Conservation (phyloP, 345 rosid species). For the Eucalyptus caleyi region DNA sequence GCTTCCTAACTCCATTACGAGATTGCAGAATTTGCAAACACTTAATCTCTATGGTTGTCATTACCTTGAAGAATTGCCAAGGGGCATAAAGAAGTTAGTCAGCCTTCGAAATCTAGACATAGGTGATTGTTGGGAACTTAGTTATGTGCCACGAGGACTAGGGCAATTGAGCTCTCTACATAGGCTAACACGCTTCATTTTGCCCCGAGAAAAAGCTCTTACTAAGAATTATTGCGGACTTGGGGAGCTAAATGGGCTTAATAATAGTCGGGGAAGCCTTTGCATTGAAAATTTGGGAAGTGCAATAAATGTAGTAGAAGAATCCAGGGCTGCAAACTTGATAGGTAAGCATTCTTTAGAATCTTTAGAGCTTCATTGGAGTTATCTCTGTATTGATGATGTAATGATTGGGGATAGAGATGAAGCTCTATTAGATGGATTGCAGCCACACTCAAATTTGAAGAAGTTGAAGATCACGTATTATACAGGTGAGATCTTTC, state of each 20-base stretch:
- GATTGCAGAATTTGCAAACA: neutral
- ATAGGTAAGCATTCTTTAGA: neutral
- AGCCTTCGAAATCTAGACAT: neutral
- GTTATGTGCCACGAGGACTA: neutral
- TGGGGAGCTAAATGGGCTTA: neutral
- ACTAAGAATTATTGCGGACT: neutral
- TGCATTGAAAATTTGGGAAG: neutral
- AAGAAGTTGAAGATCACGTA: rapidly evolving
- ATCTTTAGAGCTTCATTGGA: neutral
- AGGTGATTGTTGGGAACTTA: neutral
- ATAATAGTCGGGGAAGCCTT: neutral
- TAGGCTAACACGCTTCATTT: neutral
- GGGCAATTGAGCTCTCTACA: neutral
- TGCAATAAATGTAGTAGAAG: neutral
- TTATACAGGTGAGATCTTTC: neutral
- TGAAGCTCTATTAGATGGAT: neutral
- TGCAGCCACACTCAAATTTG: neutral
- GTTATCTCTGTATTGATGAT: rapidly evolving
- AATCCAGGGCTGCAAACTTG: rapidly evolving
- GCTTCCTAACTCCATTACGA: neutral
- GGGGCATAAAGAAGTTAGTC: neutral
- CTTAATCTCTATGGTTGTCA: rapidly evolving
- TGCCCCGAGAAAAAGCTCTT: neutral
- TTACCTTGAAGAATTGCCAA: neutral
- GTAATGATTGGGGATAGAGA: neutral